phyloP scores from a whole-genome alignment of 257 asterid species.

The Primulina tabacum region DNA sequence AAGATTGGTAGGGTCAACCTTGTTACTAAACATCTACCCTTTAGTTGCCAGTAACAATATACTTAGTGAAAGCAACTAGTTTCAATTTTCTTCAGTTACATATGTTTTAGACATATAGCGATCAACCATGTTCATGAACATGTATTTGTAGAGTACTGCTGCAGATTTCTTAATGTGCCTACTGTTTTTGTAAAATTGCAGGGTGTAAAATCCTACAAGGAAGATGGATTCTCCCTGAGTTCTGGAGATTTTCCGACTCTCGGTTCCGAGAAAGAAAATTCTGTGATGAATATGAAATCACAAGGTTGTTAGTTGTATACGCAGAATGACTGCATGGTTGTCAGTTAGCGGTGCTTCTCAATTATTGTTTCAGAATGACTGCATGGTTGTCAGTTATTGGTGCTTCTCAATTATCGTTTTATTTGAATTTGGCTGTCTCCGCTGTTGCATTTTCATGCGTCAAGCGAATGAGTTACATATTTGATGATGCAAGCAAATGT shows the following conservation, averaged over 20 bases:
- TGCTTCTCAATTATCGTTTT: neutral
- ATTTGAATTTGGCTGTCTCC: slow-evolving; percentile 12
- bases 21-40: slow-evolving; percentile 4
- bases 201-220: slow-evolving; percentile 68
- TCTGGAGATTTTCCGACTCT: slow-evolving; percentile 97
- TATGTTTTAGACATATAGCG: neutral
- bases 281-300: slow-evolving; percentile 50
- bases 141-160: slow-evolving; percentile 10
- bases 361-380: neutral
- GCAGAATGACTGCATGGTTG: slow-evolving; percentile 11
- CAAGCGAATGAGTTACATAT: neutral
- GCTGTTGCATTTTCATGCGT: slow-evolving; percentile 9
- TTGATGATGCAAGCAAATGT: neutral
- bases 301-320: slow-evolving; percentile 43
- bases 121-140: slow-evolving; percentile 14
- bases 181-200: slow-evolving; percentile 34
- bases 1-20: slow-evolving; percentile 58
- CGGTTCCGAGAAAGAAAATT: slow-evolving; percentile 60
- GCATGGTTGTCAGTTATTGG: too few relatives aligned
- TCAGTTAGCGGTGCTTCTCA: slow-evolving; percentile 11
- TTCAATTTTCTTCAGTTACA: neutral
- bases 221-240: slow-evolving; percentile 70
- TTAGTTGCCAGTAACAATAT: slow-evolving; percentile 10
- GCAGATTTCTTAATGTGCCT: slow-evolving; percentile 21
- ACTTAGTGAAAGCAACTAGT: neutral